Conservation (phyloP, 1,284 basidiomycete genomes). For the Pholiota adiposa region DNA sequence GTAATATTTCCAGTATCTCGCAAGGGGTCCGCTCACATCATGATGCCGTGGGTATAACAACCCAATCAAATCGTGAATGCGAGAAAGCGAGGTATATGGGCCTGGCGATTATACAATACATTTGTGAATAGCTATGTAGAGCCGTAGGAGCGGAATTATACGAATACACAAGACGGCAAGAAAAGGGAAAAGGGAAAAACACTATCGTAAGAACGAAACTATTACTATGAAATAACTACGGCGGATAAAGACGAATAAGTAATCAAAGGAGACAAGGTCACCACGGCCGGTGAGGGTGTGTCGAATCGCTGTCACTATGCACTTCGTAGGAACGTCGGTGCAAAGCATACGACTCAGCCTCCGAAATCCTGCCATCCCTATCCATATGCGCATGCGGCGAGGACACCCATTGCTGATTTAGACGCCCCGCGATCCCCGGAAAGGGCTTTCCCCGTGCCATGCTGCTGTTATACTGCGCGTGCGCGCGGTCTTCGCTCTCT, state of each 20-base stretch:
- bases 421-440: constrained; percentile 21
- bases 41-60: background rate
- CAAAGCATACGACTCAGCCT: constrained; percentile 14
- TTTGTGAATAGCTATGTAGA: constrained; percentile 5
- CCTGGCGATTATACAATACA: constrained; percentile 15
- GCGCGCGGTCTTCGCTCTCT: constrained; percentile 20
- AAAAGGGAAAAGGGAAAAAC: background rate
- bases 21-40: background rate
- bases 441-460: constrained; percentile 21
- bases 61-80: background rate
- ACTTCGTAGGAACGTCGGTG: constrained; percentile 30
- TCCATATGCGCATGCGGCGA: constrained; percentile 13
- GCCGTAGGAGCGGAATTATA: background rate
- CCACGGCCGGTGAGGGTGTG: constrained; percentile 36
- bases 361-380: constrained; percentile 20
- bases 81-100: constrained; percentile 1
- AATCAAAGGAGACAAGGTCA: constrained; percentile 19
- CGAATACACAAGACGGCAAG: background rate
- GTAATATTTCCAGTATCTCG: background rate
- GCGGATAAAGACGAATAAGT: constrained; percentile 10
- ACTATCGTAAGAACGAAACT: background rate
- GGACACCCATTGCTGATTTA: constrained; percentile 15
- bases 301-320: constrained; percentile 31
- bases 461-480: background rate
- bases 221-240: constrained; percentile 2